Evolutionary conservation across 1,284 basidiomycete genomes (phyloP), one percentile per base, ranked within the genome.

Genomic region (Irpex sp.): DNA sequence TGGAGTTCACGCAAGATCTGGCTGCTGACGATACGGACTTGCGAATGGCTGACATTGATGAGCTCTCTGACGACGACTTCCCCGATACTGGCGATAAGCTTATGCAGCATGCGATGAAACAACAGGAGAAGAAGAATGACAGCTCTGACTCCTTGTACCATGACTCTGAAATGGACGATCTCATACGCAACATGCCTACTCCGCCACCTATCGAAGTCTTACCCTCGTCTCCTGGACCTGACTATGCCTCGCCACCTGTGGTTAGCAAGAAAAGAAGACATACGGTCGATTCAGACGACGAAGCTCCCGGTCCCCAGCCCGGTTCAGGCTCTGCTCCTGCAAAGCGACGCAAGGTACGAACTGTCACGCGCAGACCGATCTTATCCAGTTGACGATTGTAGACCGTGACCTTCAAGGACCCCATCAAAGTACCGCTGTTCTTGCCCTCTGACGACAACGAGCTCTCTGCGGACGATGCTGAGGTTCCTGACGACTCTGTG

Each of bases 1-100:
- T 87, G n/a, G 73, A 82, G 56, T 79, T 87, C 57, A 70, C 79
- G 5, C 39, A 7, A n/a, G 75, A 79, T 48, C 66, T 87, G 58
- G 73, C 72, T n/a, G 35, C 60, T 61, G 56, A 36, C 28, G 75
- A 81, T 48, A 69, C 18, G 23, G 14, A 54, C 52, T 54, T 9
- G 23, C 0, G 33, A 21, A 54, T 35, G 12, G 10, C 52, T 33
- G 65, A 65, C 37, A 64, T 66, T 21, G 61, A 68, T 58, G 48
- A 64, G 23, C 48, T 61, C 10, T 28, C 61, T 48, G 73, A 75
- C 28, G 76, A 78, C 55, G 81, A 82, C 42, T 72, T 86, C 16
- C 82, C 82, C 0, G 77, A 78, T 19, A 69, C 78, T 42, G 69
- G 71, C 19, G 77, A 79, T 51, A 65, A 78, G 28, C 61, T 78